Conservation (phyloP, 345 rosid species). For the Adansonia digitata region DNA sequence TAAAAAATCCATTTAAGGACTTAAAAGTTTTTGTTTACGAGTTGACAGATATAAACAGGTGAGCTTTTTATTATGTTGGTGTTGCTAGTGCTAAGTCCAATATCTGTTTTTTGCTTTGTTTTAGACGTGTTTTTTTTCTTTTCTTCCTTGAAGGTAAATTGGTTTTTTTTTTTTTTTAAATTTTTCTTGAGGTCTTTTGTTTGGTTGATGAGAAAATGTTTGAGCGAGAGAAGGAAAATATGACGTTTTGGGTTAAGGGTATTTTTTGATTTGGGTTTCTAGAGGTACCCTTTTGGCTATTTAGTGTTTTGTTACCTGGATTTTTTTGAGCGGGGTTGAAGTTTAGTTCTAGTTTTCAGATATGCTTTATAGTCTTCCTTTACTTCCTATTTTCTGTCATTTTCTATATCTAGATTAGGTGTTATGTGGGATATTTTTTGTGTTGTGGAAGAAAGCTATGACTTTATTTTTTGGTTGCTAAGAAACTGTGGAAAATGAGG, state of each 20-base stretch:
- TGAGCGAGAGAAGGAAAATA: not conserved
- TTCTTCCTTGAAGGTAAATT: constrained; percentile 6
- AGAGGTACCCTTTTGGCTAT: not conserved
- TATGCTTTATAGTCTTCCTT: not conserved
- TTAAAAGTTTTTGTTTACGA: not conserved
- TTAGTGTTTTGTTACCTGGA: not conserved
- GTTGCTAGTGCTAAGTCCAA: not conserved
- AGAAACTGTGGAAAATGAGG: not conserved
- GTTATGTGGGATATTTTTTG: not conserved
- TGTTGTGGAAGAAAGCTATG: not conserved
- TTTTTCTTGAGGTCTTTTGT: not conserved
- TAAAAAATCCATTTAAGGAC: not conserved
- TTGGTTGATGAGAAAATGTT: constrained; percentile 12
- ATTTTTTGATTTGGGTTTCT: not conserved
- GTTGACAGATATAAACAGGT: not conserved
- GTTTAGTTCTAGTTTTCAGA: not conserved
- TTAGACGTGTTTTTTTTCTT: constrained; percentile 12
- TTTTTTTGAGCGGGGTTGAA: not conserved
- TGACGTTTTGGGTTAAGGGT: not conserved
- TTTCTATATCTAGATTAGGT: not conserved
- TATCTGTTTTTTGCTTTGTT: not conserved
- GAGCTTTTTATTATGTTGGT: not conserved
- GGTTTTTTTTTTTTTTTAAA: not conserved
- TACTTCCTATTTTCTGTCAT: not conserved
- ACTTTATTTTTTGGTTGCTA: not conserved